These are phyloP conservation scores for Fusarium mundagurra DNA, from an alignment of 2,329 filamentous ascomycete species.

Conservation along the genomic window DNA sequence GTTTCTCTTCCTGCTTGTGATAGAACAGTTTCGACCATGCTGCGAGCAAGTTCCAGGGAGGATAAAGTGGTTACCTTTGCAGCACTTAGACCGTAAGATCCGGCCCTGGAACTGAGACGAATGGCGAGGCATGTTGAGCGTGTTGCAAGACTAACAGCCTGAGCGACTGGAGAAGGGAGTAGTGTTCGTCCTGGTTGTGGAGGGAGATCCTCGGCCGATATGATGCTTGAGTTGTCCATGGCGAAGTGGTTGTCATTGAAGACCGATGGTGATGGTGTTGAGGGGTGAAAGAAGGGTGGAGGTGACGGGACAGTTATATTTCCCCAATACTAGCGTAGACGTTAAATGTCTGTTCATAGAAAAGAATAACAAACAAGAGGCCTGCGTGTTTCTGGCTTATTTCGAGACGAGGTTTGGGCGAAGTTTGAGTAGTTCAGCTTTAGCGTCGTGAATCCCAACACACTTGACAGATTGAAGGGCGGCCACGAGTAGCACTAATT, in stretches of 20 bases:
- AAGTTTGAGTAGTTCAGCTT: slow-evolving; percentile 2
- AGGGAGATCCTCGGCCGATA: slow-evolving; percentile 26
- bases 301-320: not conserved
- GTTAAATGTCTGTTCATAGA: not conserved
- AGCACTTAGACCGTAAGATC: slow-evolving; percentile 62
- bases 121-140: slow-evolving; percentile 68
- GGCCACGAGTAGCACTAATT: slow-evolving; percentile 26
- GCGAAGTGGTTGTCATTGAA: slow-evolving; percentile 14
- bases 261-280: not conserved
- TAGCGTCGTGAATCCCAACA: slow-evolving; percentile 1
- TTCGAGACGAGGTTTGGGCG: not conserved
- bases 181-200: slow-evolving; percentile 56
- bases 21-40: slow-evolving; percentile 64
- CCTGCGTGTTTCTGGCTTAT: not conserved
- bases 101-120: slow-evolving; percentile 62
- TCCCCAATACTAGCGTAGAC: not conserved
- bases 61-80: slow-evolving; percentile 66
- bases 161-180: slow-evolving; percentile 66
- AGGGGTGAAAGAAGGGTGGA: not conserved
- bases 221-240: slow-evolving; percentile 35
- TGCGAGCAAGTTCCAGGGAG: slow-evolving; percentile 65
- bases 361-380: not conserved
- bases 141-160: slow-evolving; percentile 68
- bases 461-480: not conserved
- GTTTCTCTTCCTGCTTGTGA: slow-evolving; percentile 63